Conservation (phyloP, 768 basidiomycete species). For the Amanita molliuscula region DNA sequence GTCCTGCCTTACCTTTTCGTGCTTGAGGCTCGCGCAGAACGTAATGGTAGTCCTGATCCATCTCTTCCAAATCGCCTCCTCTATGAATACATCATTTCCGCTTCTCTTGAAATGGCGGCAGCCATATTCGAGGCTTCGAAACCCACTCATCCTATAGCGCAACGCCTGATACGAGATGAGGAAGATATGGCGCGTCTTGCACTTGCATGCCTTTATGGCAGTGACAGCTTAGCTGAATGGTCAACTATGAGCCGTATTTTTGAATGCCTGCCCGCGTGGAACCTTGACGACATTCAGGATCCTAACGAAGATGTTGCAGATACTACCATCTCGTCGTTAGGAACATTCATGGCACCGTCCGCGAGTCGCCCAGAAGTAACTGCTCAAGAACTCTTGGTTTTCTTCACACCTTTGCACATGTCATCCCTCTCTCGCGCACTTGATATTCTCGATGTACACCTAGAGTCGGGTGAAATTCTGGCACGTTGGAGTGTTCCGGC, state of each 20-base stretch:
- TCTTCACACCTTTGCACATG: constrained; percentile 73
- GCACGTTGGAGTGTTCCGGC: constrained; percentile 80
- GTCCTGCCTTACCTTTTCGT: constrained; percentile 93
- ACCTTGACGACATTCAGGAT: constrained; percentile 42
- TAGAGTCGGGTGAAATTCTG: constrained; percentile 89
- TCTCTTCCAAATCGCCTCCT: constrained; percentile 53
- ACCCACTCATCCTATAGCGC: constrained; percentile 62
- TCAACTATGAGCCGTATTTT: constrained; percentile 84
- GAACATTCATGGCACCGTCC: constrained; percentile 68
- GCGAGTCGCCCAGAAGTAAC: constrained; percentile 45
- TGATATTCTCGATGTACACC: constrained; percentile 88
- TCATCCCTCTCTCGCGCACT: constrained; percentile 71
- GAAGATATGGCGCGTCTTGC: constrained; percentile 81
- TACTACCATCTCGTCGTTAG: constrained; percentile 72
- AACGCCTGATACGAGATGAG: constrained; percentile 72
- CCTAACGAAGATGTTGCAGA: constrained; percentile 69
- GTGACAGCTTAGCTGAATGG: constrained; percentile 63
- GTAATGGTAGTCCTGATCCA: constrained; percentile 62
- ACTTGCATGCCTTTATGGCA: constrained; percentile 83
- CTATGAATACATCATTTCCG: constrained; percentile 60
- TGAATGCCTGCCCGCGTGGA: constrained; percentile 94
- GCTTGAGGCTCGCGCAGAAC: constrained; percentile 80
- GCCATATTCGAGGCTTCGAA: constrained; percentile 88
- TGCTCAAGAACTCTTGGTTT: constrained; percentile 63
- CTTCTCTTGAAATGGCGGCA: constrained; percentile 57